Base-by-base conservation (phyloP, 345 rosid species). In the Anastatica hierochuntica region DNA sequence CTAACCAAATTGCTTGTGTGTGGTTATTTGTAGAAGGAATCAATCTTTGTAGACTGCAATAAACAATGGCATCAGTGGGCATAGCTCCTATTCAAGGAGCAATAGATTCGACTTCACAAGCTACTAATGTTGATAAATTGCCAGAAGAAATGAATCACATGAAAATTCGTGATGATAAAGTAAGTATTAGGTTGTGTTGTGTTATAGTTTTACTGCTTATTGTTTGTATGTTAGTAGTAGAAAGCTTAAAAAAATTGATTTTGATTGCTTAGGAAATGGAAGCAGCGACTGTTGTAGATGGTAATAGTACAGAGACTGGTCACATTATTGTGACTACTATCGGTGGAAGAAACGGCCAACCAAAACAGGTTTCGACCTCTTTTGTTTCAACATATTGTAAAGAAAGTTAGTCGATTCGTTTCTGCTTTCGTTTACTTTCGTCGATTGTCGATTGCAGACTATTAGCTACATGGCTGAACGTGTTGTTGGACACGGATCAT, bases 401-500 rank as follows among this genome's bases (percentile, higher is more conserved):
- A 49, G 5, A 7, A 24, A 2, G 14, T 53, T 16, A 4, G 24
- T 44, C 26, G 27, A 8, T 41, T 41, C 6, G 11, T 29, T 14
- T 4, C 7, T 34, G 29, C n/a, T 30, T 44, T 56, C 6, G 11
- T 46, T 21, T 13, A 16, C 30, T 17, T 30, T n/a, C 6, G 12
- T 62, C 50, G 30, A 37, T 49, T 53, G 21, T 64, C 19, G 63
- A 56, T 73, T 72, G 9, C 73, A 92, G 98, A 88, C 97, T 3
- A 85, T 92, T 40, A 92, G 95, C 71, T 92, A 88, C 76, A 88
- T 92, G 97, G 98, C 98, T 6, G 98, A 92, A 60, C 98, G 97
- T 35, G 87, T 80, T 71, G 95, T 92, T 47, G 98, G 98, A 23
- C 92, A 85, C 2, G 98, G 98, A 50, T 92, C 98, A 33, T 92